These are phyloP conservation scores for Hygrocybe coccinea DNA, from an alignment of 768 basidiomycete species.

Conservation along the genomic window DNA sequence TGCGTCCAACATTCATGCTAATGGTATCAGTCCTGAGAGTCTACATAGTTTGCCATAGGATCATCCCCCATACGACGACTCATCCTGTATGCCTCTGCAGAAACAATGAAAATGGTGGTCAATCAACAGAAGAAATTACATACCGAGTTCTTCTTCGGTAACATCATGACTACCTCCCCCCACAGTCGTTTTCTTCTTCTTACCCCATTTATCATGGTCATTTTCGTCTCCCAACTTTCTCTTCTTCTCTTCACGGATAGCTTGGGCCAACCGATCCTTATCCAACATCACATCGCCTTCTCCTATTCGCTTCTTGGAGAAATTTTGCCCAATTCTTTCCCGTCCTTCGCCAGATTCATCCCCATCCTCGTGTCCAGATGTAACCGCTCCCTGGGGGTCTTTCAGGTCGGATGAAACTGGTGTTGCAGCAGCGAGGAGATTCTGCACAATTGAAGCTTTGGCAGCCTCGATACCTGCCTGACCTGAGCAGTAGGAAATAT, in stretches of 20 bases:
- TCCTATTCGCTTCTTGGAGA: constrained; percentile 72
- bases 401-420: constrained; percentile 18
- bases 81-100: constrained; percentile 88
- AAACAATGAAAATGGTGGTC: constrained; percentile 8
- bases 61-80: constrained; percentile 70
- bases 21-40: constrained; percentile 38
- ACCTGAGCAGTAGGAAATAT: constrained; percentile 90
- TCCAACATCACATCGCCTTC: constrained; percentile 80
- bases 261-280: constrained; percentile 60
- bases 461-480: constrained; percentile 75
- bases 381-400: constrained; percentile 17
- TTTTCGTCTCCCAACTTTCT: constrained; percentile 59
- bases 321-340: constrained; percentile 52
- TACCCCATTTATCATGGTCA: constrained; percentile 52
- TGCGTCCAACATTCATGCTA: too few relatives aligned
- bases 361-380: constrained; percentile 17
- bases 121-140: constrained; percentile 20
- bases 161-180: constrained; percentile 66
- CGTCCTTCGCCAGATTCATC: constrained; percentile 36
- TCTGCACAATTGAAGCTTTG: constrained; percentile 67
- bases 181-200: constrained; percentile 52
- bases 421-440: constrained; percentile 42
- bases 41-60: constrained; percentile 91
- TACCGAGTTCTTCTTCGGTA: constrained; percentile 83
- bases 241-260: constrained; percentile 77